phyloP scores from a whole-genome alignment of 352 stramenopile species.

The Phytopythium helicoides region DNA sequence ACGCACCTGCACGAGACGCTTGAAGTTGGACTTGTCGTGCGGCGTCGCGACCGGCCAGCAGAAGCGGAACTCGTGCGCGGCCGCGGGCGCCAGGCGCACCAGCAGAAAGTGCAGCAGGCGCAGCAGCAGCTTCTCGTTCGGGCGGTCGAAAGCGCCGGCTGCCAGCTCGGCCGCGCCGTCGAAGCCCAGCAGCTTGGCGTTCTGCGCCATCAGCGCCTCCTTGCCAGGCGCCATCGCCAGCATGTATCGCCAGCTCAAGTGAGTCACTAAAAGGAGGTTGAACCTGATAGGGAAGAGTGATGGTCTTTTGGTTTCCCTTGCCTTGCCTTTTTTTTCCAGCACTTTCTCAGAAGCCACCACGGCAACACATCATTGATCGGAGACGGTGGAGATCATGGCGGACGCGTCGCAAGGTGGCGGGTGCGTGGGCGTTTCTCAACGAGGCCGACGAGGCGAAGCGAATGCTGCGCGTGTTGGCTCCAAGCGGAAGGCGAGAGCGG shows the following conservation, averaged over 20 bases:
- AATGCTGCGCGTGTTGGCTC: too few relatives aligned
- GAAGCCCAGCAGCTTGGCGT: conserved; percentile 42
- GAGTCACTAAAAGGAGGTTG: not conserved
- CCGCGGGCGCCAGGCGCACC: conserved; percentile 17
- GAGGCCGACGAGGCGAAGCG: too few relatives aligned
- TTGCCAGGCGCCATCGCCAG: conserved; percentile 19
- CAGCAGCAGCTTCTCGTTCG: conserved; percentile 58
- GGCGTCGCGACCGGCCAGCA: conserved; percentile 55
- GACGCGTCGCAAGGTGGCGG: too few relatives aligned
- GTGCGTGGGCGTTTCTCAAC: too few relatives aligned
- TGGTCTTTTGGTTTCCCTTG: conserved; percentile 17
- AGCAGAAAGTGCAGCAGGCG: conserved; percentile 45
- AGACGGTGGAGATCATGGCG: too few relatives aligned
- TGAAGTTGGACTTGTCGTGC: conserved; percentile 62
- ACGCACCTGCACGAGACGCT: conserved; percentile 50
- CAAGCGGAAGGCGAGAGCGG: too few relatives aligned
- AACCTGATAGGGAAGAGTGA: conserved; percentile 17
- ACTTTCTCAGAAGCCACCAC: not conserved
- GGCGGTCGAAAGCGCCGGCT: conserved; percentile 41
- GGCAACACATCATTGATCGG: too few relatives aligned
- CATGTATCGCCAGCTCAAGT: not conserved
- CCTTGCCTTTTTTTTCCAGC: too few relatives aligned
- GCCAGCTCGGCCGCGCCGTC: conserved; percentile 13
- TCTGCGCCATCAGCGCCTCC: conserved; percentile 45
- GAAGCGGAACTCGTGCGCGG: conserved; percentile 39